Conservation (phyloP, 177 flowering plant genomes). For the Tripterygium wilfordii region DNA sequence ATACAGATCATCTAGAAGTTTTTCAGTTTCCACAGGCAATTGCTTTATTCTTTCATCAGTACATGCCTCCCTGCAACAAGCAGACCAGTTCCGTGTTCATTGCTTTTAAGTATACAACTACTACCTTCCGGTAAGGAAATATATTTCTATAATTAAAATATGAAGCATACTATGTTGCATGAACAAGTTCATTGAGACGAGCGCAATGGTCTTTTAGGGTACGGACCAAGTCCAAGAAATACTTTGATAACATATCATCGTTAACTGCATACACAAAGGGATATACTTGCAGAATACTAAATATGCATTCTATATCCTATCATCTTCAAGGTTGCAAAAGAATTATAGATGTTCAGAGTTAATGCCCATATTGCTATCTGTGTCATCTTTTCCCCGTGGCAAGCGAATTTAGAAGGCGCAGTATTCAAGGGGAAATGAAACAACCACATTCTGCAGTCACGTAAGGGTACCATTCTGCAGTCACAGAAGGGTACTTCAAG, state of each 20-base stretch:
- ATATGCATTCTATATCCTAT: constrained; percentile 5
- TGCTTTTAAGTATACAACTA: not conserved
- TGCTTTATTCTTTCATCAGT: constrained; percentile 23
- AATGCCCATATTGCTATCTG: constrained; percentile 61
- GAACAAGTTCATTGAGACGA: constrained; percentile 36
- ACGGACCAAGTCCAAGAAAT: constrained; percentile 48
- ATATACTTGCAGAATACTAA: constrained; percentile 25
- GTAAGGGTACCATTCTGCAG: too few species aligned
- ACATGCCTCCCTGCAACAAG: constrained; percentile 35
- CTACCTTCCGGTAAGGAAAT: constrained; percentile 3
- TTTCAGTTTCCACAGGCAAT: constrained; percentile 37
- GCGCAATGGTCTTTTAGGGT: constrained; percentile 39
- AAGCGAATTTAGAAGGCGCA: constrained; percentile 59
- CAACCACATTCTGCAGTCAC: constrained; percentile 38
- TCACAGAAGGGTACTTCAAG: not conserved
- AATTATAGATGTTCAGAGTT: constrained; percentile 45
- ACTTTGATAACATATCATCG: constrained; percentile 56
- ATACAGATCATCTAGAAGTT: constrained; percentile 53
- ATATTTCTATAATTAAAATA: constrained; percentile 5
- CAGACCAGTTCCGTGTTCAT: constrained; percentile 3
- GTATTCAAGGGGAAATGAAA: constrained; percentile 52
- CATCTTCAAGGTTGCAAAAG: constrained; percentile 1
- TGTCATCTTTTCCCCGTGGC: constrained; percentile 67
- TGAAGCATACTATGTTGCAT: constrained; percentile 31
- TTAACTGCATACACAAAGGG: constrained; percentile 52